Evolutionary conservation across 2,329 filamentous ascomycete species (phyloP), one percentile per base, ranked within the genome.

Genomic region (Emydomyces testavorans): DNA sequence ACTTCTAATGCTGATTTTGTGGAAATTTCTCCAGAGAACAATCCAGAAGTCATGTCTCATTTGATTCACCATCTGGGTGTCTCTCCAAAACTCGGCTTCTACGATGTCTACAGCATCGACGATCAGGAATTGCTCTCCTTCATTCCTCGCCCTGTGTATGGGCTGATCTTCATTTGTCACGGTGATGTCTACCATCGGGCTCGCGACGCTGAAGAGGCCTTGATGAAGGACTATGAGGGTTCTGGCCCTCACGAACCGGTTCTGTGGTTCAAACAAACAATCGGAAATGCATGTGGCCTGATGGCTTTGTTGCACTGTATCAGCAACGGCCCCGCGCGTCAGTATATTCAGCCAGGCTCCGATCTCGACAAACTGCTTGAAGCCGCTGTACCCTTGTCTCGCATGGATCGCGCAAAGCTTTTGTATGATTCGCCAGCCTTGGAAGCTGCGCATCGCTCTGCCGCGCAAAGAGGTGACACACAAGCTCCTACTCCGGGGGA

Each of bases 261-360:
- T 3, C 61, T 78, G 18, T 80, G 76, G 75, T 77, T 76, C 59
- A 71, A 68, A 51, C 77, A 80, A 54, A 79, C 73, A 1, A 78
- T 79, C 48, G 68, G 71, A 13, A 66, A 79, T 55, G 73, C 75
- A 0, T 80, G 77, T 54, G 77, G 77, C 0, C 63, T 74, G n/a
- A 78, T 79, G 51, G 75, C 71, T 1, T 59, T 79, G 1, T 60
- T 79, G 2, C 77, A 80, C 56, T 67, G 68, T 50, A 54, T 78
- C 18, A 63, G 68, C 40, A 80, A 79, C 56, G 69, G 72, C 13
- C 60, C 65, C 2, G 69, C 67, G 2, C 59, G 60, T 18, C 57
- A 65, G 11, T 65, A 67, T 50, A 66, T 79, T 49, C 49, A 52
- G 2, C 60, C 66, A 0, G 69, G 59, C 2, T 73, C 71, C 1